Conservation (phyloP, 148 eudicot species). For the Suaeda aralocaspica region DNA sequence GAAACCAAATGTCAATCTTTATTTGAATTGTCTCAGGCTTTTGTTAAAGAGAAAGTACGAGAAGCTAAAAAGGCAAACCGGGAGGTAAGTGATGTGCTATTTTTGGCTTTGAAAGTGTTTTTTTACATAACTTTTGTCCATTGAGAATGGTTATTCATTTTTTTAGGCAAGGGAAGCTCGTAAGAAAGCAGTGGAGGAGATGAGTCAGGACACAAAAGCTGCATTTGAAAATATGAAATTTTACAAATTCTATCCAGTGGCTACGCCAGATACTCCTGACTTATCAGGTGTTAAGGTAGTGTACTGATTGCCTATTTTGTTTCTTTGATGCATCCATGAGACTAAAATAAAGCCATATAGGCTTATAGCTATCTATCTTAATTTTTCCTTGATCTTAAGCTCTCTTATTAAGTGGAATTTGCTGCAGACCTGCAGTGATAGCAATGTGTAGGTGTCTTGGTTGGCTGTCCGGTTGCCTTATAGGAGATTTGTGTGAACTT, state of each 20-base stretch:
- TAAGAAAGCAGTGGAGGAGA: conserved; percentile 63
- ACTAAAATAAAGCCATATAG: neutral
- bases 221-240: conserved; percentile 73
- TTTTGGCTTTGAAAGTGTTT: neutral
- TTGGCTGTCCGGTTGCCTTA: too few relatives aligned
- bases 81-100: conserved; percentile 47
- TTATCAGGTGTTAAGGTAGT: conserved; percentile 81
- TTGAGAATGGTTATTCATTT: neutral
- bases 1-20: conserved; percentile 3
- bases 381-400: neutral
- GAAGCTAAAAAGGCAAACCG: conserved; percentile 75
- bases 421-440: too few relatives aligned
- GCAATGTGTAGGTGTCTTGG: too few relatives aligned
- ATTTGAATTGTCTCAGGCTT: conserved; percentile 41
- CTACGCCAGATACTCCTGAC: conserved; percentile 76
- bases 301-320: neutral
- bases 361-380: neutral
- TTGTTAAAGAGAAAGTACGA: conserved; percentile 72
- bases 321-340: conserved; percentile 1
- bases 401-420: neutral
- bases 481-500: too few relatives aligned
- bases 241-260: conserved; percentile 86
- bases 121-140: neutral
- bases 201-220: conserved; percentile 68
- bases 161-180: conserved; percentile 84